These are phyloP conservation scores for Boletus mariae DNA, from an alignment of 1,284 basidiomycete species.

Conservation along the genomic window DNA sequence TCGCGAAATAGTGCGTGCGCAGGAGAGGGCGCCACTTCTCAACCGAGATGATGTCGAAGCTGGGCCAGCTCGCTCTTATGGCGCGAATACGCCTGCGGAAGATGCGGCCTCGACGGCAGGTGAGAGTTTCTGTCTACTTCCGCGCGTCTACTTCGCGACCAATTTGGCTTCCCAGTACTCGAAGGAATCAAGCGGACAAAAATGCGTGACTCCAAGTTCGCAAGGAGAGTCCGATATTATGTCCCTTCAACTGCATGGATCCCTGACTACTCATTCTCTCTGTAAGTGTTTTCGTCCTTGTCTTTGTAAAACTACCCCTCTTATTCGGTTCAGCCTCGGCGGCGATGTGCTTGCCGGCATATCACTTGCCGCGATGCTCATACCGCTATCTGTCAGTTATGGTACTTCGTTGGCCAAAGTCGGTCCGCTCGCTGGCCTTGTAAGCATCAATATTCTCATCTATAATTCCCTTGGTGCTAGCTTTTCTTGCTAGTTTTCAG, in stretches of 20 bases:
- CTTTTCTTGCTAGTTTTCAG: constrained; percentile 54
- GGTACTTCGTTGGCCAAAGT: constrained; percentile 82
- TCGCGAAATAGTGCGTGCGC: constrained; percentile 21
- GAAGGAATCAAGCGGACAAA: constrained; percentile 16
- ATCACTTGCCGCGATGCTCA: constrained; percentile 85
- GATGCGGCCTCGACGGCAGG: constrained; percentile 22
- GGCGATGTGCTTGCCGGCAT: constrained; percentile 84
- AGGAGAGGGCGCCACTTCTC: constrained; percentile 26
- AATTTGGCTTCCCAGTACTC: constrained; percentile 5
- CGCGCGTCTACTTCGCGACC: neutral
- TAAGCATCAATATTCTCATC: constrained; percentile 38
- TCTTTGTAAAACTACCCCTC: neutral
- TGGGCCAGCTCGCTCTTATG: constrained; percentile 18
- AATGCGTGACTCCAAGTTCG: constrained; percentile 30
- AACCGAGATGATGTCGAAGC: constrained; percentile 26
- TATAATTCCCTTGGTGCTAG: constrained; percentile 9
- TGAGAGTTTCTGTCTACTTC: constrained; percentile 6
- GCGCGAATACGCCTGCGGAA: constrained; percentile 8
- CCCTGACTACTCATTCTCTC: constrained; percentile 70
- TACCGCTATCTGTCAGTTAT: constrained; percentile 92
- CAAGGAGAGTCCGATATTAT: constrained; percentile 53
- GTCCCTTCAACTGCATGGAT: constrained; percentile 78
- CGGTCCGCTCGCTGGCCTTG: constrained; percentile 80
- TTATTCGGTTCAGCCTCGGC: constrained; percentile 50
- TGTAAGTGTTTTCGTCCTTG: constrained; percentile 46